These are phyloP conservation scores for Exserohilum rostratum DNA, from an alignment of 2,329 filamentous ascomycete genomes.

Conservation along the genomic window DNA sequence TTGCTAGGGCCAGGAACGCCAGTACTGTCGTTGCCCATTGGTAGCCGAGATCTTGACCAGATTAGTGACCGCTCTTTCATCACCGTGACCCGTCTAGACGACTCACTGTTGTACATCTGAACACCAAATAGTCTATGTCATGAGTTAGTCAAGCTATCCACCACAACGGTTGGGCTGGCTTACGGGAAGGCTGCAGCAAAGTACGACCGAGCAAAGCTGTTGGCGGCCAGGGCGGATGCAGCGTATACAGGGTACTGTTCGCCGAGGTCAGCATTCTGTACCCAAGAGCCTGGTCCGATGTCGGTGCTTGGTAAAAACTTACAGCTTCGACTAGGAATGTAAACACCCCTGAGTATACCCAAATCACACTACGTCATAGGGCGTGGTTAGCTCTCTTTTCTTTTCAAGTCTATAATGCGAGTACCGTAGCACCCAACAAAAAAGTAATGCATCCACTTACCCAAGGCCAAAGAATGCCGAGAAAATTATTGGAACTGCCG, in stretches of 20 bases:
- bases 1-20: conserved; percentile 56
- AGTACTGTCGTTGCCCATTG: conserved; percentile 58
- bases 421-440: conserved; percentile 4
- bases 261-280: conserved; percentile 30
- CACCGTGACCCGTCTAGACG: conserved; percentile 26
- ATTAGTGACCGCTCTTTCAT: conserved; percentile 55
- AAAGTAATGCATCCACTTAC: conserved; percentile 36
- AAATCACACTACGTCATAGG: conserved; percentile 64
- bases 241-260: conserved; percentile 57
- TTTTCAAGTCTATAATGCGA: conserved; percentile 28
- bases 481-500: conserved; percentile 58
- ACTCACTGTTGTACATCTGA: conserved; percentile 60
- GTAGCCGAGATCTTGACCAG: conserved; percentile 52
- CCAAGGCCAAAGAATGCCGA: conserved; percentile 55
- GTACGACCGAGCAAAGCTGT: conserved; percentile 56
- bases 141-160: conserved; percentile 6
- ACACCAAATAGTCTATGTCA: conserved; percentile 48
- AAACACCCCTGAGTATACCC: conserved; percentile 84
- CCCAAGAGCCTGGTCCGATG: conserved; percentile 27
- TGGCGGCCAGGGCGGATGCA: conserved; percentile 57
- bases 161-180: conserved; percentile 7
- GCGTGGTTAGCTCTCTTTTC: conserved; percentile 44
- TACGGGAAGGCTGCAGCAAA: conserved; percentile 57
- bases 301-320: conserved; percentile 35
- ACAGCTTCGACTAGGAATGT: conserved; percentile 77